phyloP scores from a whole-genome alignment of 148 eudicot species.

The Diospyros lotus region DNA sequence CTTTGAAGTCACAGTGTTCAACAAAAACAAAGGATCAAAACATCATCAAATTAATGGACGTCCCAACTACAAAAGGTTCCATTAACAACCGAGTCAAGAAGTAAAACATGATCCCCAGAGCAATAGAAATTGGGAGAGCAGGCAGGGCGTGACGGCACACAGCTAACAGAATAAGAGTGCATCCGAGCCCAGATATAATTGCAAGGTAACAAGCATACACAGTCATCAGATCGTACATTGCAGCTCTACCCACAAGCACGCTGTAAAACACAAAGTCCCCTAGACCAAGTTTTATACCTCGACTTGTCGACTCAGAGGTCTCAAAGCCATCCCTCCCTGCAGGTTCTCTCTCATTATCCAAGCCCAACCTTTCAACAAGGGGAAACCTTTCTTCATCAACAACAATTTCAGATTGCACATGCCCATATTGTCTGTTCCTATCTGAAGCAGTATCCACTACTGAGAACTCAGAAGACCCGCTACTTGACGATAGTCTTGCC shows the following conservation, averaged over 20 bases:
- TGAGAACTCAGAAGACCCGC: slow-evolving; percentile 6
- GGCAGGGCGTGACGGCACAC: slow-evolving; percentile 84
- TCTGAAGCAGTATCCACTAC: not conserved
- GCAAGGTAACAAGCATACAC: slow-evolving; percentile 99
- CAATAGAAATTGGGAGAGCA: slow-evolving; percentile 88
- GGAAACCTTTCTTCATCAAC: slow-evolving; percentile 42
- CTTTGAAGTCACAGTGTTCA: not conserved
- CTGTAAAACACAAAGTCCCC: slow-evolving; percentile 94
- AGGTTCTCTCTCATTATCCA: slow-evolving; percentile 19
- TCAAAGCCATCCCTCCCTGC: slow-evolving; percentile 22
- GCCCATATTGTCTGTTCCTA: not conserved
- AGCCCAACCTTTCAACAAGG: slow-evolving; percentile 29
- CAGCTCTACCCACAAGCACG: slow-evolving; percentile 97
- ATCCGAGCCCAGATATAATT: slow-evolving; percentile 87
- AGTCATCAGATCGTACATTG: slow-evolving; percentile 98
- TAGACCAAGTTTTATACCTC: slow-evolving; percentile 82
- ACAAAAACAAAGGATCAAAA: slow-evolving; percentile 36
- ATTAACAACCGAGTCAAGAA: slow-evolving; percentile 84
- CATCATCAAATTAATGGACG: slow-evolving; percentile 80
- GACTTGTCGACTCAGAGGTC: slow-evolving; percentile 3
- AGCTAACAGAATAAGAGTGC: slow-evolving; percentile 80
- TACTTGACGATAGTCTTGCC: slow-evolving; percentile 21
- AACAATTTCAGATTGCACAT: slow-evolving; percentile 23
- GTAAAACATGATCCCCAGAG: slow-evolving; percentile 79
- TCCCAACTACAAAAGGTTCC: slow-evolving; percentile 96